These are phyloP conservation scores for Pinus albicaulis DNA, from an alignment of 75 land plant genomes.

Conservation along the genomic window DNA sequence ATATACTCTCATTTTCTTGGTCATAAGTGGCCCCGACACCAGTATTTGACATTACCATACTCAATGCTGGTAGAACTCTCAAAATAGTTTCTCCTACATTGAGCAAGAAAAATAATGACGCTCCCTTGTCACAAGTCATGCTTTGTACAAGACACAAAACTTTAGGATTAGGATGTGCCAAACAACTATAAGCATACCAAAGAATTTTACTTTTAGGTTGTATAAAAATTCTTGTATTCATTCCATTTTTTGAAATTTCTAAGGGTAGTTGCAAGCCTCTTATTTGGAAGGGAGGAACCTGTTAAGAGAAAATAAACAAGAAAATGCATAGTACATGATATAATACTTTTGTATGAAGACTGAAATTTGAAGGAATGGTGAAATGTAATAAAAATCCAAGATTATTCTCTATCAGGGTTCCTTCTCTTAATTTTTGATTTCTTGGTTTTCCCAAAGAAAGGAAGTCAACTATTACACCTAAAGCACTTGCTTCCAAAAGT, in stretches of 20 bases:
- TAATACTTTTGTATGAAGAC: background rate
- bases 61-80: too few species aligned
- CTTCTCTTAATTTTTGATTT: background rate
- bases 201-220: background rate
- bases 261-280: background rate
- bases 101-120: constrained; percentile 4
- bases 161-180: constrained; percentile 5
- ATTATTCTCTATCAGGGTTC: constrained; percentile 2
- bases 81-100: constrained; percentile 12
- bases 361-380: constrained; percentile 1
- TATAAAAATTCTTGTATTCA: background rate
- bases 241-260: background rate
- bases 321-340: constrained; percentile 1
- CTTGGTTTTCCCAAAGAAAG: constrained; percentile 2
- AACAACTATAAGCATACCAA: constrained; percentile 1
- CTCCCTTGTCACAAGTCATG: background rate
- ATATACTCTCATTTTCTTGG: too few species aligned
- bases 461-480: background rate
- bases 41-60: too few species aligned
- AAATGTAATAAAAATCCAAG: constrained; percentile 7
- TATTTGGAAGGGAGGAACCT: constrained; percentile 5
- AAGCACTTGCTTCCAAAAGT: background rate
- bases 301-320: constrained; percentile 8
- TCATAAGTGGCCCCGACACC: too few species aligned
- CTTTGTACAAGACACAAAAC: background rate